Evolutionary conservation across 768 basidiomycete species (phyloP), one percentile per base, ranked within the genome.

Genomic region (Dictyophora rubrovolvata): DNA sequence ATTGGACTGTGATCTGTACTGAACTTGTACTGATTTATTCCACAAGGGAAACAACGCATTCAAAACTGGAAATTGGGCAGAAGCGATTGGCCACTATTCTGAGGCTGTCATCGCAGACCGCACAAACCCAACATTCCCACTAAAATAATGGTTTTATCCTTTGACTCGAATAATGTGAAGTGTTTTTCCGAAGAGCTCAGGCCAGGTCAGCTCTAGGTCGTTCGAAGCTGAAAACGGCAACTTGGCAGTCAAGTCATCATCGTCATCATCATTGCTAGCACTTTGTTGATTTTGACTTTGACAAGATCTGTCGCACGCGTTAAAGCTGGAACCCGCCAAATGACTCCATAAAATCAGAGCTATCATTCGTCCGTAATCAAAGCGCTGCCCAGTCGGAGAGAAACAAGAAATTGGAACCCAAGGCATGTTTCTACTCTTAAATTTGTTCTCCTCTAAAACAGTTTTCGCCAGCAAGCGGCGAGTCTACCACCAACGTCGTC

Each of bases 61-160:
- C 79, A 91, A 91, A 69, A 73, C 78, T 1, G 87, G 82, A 1
- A 82, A 93, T 68, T 94, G 81, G 69, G 80, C 84, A 0, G 74
- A 77, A 23, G 90, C 93, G 0, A 79, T 97, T 54, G 92, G 91
- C 0, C 85, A 91, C 68, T 97, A 96, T 72, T 87, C 89, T 34
- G 73, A 81, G 0, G 93, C 94, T 3, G 82, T 87, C 49, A 69
- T 90, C 18, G 79, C 84, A 1, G 86, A 94, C 70, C 69, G 73
- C 11, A 74, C 68, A 0, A 89, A 95, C 65, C 75, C 80, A n/a
- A 87, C 89, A 0, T 88, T 85, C 63, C 84, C 86, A 35, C 28
- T 36, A 22, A 37, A 35, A 22, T 47, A 1, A 79, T 75, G 5
- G 86, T 82, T 1, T 69, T 95, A 33, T 63, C 62, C 1, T 67